phyloP scores from a whole-genome alignment of 2,329 filamentous ascomycete genomes.

The Neocucurbitaria cava region DNA sequence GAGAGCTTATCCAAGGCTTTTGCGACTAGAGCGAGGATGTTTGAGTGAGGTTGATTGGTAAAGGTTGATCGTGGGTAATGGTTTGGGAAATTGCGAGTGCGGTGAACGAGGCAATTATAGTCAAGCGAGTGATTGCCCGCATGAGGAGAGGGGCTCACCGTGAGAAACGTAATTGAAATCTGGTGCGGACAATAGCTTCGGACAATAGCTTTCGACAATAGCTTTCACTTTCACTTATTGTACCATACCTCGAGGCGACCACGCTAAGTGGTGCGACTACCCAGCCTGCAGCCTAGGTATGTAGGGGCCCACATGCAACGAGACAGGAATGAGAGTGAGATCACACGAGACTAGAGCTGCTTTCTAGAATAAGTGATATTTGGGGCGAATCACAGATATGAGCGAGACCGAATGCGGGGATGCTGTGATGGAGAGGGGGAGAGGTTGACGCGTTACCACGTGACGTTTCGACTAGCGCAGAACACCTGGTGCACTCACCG shows the following conservation, averaged over 20 bases:
- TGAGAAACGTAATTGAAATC: neutral
- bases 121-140: neutral
- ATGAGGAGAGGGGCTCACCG: neutral
- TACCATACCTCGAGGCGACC: neutral
- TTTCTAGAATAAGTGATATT: neutral
- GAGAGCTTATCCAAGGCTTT: conserved; percentile 9
- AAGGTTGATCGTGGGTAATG: neutral
- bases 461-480: neutral
- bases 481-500: neutral
- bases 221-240: neutral
- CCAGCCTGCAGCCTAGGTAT: conserved; percentile 1
- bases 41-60: conserved; percentile 1
- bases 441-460: neutral
- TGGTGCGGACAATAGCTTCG: too few relatives aligned
- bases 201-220: too few relatives aligned
- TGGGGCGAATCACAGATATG: neutral
- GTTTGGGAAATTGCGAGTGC: neutral
- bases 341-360: neutral
- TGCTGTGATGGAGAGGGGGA: neutral
- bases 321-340: neutral
- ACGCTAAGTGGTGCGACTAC: neutral
- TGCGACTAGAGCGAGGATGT: conserved; percentile 12
- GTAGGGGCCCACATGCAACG: conserved; percentile 1
- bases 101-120: neutral
- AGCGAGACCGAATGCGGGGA: neutral